phyloP scores from a whole-genome alignment of 2,329 filamentous ascomycete genomes.

The Ceratocystis diversiconidia region DNA sequence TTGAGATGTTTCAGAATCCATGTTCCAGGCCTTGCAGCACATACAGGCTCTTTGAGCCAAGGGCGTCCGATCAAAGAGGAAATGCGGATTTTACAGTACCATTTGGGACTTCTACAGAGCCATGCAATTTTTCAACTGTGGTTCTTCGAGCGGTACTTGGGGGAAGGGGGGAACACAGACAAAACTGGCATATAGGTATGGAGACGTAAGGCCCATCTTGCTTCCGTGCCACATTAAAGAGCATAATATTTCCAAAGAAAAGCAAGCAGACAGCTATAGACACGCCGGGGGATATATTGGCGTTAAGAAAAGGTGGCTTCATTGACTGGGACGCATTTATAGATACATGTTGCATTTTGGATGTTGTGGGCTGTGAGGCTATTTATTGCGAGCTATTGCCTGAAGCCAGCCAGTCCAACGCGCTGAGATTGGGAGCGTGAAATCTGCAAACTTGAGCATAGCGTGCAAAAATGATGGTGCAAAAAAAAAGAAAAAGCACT shows the following conservation, averaged over 20 bases:
- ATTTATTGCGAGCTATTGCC: not conserved
- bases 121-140: not conserved
- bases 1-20: not conserved
- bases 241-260: not conserved
- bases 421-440: not conserved
- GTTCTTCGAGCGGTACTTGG: not conserved
- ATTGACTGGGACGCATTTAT: not conserved
- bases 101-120: not conserved
- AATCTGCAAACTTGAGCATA: not conserved
- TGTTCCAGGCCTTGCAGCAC: not conserved
- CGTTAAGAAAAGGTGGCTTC: not conserved
- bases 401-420: not conserved
- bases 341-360: not conserved
- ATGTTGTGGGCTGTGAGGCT: not conserved
- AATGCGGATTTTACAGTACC: not conserved
- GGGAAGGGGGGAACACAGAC: not conserved
- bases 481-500: not conserved
- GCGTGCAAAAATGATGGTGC: not conserved
- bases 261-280: not conserved
- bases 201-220: not conserved
- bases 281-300: not conserved
- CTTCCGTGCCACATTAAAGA: constrained; percentile 1
- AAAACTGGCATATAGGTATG: not conserved
- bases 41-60: not conserved
- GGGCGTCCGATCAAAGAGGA: not conserved